Base-by-base conservation (phyloP, 495 filamentous ascomycete species). In the Hyaloscypha hepaticicola region DNA sequence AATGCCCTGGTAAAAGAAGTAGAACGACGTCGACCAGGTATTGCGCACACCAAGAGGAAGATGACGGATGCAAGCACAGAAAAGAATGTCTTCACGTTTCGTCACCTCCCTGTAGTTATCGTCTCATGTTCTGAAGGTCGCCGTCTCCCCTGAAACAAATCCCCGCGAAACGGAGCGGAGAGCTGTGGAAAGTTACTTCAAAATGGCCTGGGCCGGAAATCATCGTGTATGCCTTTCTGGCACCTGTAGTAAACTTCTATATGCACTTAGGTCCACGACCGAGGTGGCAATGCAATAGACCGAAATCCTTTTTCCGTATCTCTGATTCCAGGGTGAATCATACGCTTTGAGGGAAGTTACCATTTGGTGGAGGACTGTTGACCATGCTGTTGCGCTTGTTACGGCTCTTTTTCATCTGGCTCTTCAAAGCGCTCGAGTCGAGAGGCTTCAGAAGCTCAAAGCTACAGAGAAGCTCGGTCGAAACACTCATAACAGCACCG, bases 401-500 rank as follows among this genome's bases (percentile, higher is more conserved):
- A 41, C 94, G 85, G 57, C 92, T 91, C 79, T 96, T 98, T 84
- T 99, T 99, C 79, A 99, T 99, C 74, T 98, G 96, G 70, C 88
- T 97, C 83, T 99, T 99, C 68, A 99, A 78, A 34, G 93, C 94
- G 61, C 90, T 91, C n/a, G 93, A 97, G 75, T 99, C 95, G 69
- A 99, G 79, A 16, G 95, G 95, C 72, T 99, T 99, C 66, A 99
- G 80, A 22, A 98, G 78, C 77, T 99, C 95, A 75, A 99, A 99
- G 75, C 92, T 96, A 77, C 95, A 99, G 7, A 99, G 84, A 49
- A 99, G 79, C 75, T 97, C 94, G 12, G 84, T 85, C 1, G 92
- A 96, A 16, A 99, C 95, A 11, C 93, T 96, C 95, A 99, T 99
- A 64, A 98, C 92, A 51, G 95, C 95, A 19, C 95, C 95, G 92